These are phyloP conservation scores for Xylaria hypoxylon DNA, from an alignment of 2,329 filamentous ascomycete genomes.

Conservation along the genomic window DNA sequence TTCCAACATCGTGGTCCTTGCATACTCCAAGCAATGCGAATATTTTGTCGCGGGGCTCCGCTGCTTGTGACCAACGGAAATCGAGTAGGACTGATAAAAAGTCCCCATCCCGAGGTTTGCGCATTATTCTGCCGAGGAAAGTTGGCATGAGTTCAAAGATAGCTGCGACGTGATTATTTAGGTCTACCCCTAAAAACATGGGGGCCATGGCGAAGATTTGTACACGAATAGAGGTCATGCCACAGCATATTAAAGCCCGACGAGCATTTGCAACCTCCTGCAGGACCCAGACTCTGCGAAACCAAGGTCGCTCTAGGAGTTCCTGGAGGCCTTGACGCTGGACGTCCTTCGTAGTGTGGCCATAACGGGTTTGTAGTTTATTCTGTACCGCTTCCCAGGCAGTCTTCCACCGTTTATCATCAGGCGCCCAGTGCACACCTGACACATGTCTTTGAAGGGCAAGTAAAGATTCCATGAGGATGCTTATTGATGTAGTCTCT, in stretches of 20 bases:
- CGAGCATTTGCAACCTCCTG: constrained; percentile 29
- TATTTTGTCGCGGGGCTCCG: constrained; percentile 24
- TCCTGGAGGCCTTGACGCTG: constrained; percentile 5
- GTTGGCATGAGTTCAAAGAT: constrained; percentile 27
- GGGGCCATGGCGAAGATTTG: constrained; percentile 16
- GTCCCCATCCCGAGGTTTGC: neutral
- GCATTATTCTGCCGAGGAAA: neutral
- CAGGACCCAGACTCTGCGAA: constrained; percentile 26
- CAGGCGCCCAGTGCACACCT: neutral
- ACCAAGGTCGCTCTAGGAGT: constrained; percentile 19
- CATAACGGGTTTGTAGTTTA: neutral
- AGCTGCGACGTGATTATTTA: constrained; percentile 3
- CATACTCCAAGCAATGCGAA: constrained; percentile 32
- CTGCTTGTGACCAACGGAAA: constrained; percentile 6
- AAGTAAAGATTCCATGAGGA: constrained; percentile 11
- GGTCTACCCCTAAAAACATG: neutral
- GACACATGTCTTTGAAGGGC: neutral
- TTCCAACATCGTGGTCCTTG: neutral
- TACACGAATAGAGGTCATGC: neutral
- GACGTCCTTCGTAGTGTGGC: too few relatives aligned
- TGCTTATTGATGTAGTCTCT: neutral
- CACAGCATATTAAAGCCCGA: constrained; percentile 15
- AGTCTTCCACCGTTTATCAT: constrained; percentile 2
- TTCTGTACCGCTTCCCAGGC: neutral
- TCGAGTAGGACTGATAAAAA: neutral